Conservation (phyloP, 139 green algal genomes). For the Picochlorum sp. region DNA sequence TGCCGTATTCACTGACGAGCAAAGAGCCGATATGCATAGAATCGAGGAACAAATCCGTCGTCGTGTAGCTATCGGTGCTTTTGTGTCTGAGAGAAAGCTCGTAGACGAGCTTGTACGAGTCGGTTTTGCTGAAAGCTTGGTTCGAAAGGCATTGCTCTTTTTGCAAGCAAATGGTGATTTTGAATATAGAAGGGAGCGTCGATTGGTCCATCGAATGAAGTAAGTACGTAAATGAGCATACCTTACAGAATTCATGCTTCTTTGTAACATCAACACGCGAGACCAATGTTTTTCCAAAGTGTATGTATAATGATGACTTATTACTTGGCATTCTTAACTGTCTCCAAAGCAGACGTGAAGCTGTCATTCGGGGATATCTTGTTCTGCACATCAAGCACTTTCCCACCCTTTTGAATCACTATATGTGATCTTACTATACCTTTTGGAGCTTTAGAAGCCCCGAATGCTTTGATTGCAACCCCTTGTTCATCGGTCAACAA, state of each 20-base stretch:
- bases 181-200: constrained; percentile 35
- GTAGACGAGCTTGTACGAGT: constrained; percentile 42
- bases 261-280: background rate
- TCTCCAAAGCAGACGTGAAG: constrained; percentile 9
- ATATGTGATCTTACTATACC: constrained; percentile 13
- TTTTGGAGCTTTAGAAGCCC: constrained; percentile 19
- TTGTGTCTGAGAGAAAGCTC: constrained; percentile 45
- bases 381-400: constrained; percentile 19
- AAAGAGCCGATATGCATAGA: constrained; percentile 46
- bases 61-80: constrained; percentile 55
- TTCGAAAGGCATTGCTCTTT: constrained; percentile 36
- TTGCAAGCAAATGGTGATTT: constrained; percentile 26
- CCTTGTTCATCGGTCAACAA: constrained; percentile 26
- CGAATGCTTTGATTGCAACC: constrained; percentile 18
- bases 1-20: constrained; percentile 55
- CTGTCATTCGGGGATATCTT: constrained; percentile 17
- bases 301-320: no score
- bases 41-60: constrained; percentile 68
- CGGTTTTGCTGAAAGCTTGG: constrained; percentile 33
- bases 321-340: background rate
- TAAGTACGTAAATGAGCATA: background rate
- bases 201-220: constrained; percentile 33
- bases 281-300: background rate
- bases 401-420: constrained; percentile 12
- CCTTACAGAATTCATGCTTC: background rate